Evolutionary conservation across 441 rosid genomes (phyloP), one percentile per base, ranked within the genome.

Genomic region (Populus tomentosa): DNA sequence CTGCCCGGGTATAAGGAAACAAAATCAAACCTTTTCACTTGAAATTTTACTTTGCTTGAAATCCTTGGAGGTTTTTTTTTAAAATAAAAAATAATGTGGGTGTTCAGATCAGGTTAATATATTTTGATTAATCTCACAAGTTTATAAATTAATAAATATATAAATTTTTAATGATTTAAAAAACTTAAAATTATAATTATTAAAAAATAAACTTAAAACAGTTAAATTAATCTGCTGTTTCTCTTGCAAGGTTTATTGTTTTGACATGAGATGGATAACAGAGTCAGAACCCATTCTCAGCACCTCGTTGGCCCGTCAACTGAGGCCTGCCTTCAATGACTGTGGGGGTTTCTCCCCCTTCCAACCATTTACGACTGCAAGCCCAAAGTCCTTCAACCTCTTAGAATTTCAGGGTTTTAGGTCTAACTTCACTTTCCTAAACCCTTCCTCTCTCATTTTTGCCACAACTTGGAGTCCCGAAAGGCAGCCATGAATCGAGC

Each of bases 401-500:
- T 3, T 6, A 26, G 68, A 67, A 67, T 5, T 67, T 4, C 70
- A 67, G 46, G 70, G 40, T 67, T 67, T 67, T 28, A 67, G 40
- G n/a, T 26, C 62, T 5, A 0, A 10, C 53, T 21, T 8, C n/a
- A 8, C 8, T 35, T 23, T 0, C 67, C 32, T 13, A 64, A 80
- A 61, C 83, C 68, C 70, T 46, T 21, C 33, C 23, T 38, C 1
- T 40, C 65, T 53, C 10, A 13, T 73, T 76, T 71, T 3, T 3
- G 6, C 68, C 9, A n/a, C 61, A 18, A 56, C 5, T 3, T 14
- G 10, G 38, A 0, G 36, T 21, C n/a, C 14, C 69, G 16, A 65
- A 46, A 67, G 24, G 77, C 83, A 82, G 81, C 81, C 82, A 94
- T 94, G 90, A 85, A 88, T 75, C 89, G 89, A 59, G 82, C 92